Conservation (phyloP, 257 asterid genomes). For the Petunia secreta region DNA sequence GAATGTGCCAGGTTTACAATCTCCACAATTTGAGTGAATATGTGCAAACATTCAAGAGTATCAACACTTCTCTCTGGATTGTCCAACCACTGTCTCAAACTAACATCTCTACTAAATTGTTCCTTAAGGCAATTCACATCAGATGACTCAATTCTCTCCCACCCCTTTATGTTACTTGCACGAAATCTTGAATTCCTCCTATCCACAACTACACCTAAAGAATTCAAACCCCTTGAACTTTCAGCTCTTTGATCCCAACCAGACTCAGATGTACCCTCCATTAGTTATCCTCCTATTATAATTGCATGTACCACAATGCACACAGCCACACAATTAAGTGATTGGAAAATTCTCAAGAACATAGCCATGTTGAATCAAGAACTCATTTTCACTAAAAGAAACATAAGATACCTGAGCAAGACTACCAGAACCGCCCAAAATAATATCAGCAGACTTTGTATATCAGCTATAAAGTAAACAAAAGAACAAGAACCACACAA, state of each 20-base stretch:
- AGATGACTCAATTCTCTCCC: constrained; percentile 46
- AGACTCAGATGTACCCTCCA: constrained; percentile 92
- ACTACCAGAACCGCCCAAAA: constrained; percentile 16
- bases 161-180: constrained; percentile 45
- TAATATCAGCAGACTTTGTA: constrained; percentile 18
- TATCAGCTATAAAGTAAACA: constrained; percentile 31
- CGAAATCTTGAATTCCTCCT: constrained; percentile 62
- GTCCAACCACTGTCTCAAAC: constrained; percentile 94
- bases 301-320: constrained; percentile 39
- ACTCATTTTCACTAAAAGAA: constrained; percentile 33
- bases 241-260: constrained; percentile 67
- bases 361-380: constrained; percentile 52
- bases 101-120: constrained; percentile 56
- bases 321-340: constrained; percentile 30
- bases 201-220: constrained; percentile 45
- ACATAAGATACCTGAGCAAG: background rate
- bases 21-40: constrained; percentile 83
- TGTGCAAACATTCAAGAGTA: constrained; percentile 78
- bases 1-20: constrained; percentile 78
- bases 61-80: constrained; percentile 76
- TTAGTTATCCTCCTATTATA: constrained; percentile 46
- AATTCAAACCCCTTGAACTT: constrained; percentile 65
- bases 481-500: constrained; percentile 47
- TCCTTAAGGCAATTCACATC: constrained; percentile 34
- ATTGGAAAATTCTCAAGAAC: constrained; percentile 33